Evolutionary conservation across 2,329 filamentous ascomycete species (phyloP), one percentile per base, ranked within the genome.

Genomic region (Ophiocordyceps camponoti-rufipedis): DNA sequence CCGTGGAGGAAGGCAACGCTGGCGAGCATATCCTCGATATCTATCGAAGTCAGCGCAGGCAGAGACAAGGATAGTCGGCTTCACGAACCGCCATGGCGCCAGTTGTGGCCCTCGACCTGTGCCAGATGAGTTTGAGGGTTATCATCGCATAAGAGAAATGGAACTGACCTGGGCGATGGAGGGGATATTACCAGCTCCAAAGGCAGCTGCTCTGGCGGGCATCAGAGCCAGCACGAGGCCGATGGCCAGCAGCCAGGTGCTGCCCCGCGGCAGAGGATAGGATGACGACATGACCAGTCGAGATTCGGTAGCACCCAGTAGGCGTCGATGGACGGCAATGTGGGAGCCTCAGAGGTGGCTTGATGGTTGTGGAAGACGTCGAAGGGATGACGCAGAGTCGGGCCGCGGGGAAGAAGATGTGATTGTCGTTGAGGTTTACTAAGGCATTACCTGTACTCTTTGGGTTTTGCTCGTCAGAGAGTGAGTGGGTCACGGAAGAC

Each of bases 11-110:
- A 70, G 42, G 79, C 64, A 28, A 94, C 69, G 48, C 75, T 79
- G 48, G 94, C 75, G 46, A 94, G 77, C 32, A 82, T 81, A 68
- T 95, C 88, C 69, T 94, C 88, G 56, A 95, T 93, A 62, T 95
- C 88, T 80, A 52, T 11, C 9, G 8, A 43, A 3, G 41, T 19
- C 9, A 41, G 35, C 47, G 42, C 43, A 42, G 41, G 12, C 35
- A 7, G 10, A 28, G 28, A 42, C 29, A 38, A 11, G 11, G 28
- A 19, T 64, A 74, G 50, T 55, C 80, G 13, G 16, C 6, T 16
- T n/a, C 16, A 39, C 35, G 18, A n/a, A 39, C 35, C 35, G 3
- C 35, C 35, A 39, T 39, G 35, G 35, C 35, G 35, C 35, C 78
- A 94, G 62, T 93, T 93, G 60, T 85, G 73, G 51, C 85, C 86